A percentile compares a stretch with the other conserved stretches of the same genome.
Conservation (phyloP, 768 basidiomycete genomes). For the Lentinus tigrinus region DNA sequence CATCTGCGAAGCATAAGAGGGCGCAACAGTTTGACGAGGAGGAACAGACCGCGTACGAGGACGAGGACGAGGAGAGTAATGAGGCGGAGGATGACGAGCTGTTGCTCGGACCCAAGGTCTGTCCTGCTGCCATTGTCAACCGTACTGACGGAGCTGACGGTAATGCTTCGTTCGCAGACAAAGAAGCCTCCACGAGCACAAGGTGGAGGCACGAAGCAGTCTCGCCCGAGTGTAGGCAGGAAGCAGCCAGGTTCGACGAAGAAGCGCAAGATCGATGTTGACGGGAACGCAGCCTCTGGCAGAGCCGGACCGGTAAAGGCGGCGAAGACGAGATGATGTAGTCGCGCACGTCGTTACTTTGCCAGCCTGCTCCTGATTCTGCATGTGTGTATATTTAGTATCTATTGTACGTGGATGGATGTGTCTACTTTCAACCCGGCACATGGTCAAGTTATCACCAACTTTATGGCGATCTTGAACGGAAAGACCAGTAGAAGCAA, state of each 20-base stretch:
- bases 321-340: slow-evolving; percentile 9
- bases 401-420: too few species aligned
- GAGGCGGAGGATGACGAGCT: slow-evolving; percentile 14
- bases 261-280: slow-evolving; percentile 23
- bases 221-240: neutral
- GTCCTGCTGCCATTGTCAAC: neutral
- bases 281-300: neutral
- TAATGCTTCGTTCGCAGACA: neutral
- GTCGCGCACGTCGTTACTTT: too few species aligned
- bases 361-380: too few species aligned
- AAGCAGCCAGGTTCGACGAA: slow-evolving; percentile 7
- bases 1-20: slow-evolving; percentile 3
- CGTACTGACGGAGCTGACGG: neutral
- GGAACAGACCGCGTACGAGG: slow-evolving; percentile 31
- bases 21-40: slow-evolving; percentile 19
- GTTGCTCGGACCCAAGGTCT: slow-evolving; percentile 47
- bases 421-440: too few species aligned
- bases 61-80: slow-evolving; percentile 16
- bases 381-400: too few species aligned
- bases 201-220: neutral
- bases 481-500: too few species aligned
- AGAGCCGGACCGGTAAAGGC: slow-evolving; percentile 10
- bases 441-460: too few species aligned
- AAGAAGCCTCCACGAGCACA: neutral
- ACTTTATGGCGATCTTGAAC: too few species aligned